These are phyloP conservation scores for Mitragyna speciosa DNA, from an alignment of 257 asterid genomes.

Conservation along the genomic window DNA sequence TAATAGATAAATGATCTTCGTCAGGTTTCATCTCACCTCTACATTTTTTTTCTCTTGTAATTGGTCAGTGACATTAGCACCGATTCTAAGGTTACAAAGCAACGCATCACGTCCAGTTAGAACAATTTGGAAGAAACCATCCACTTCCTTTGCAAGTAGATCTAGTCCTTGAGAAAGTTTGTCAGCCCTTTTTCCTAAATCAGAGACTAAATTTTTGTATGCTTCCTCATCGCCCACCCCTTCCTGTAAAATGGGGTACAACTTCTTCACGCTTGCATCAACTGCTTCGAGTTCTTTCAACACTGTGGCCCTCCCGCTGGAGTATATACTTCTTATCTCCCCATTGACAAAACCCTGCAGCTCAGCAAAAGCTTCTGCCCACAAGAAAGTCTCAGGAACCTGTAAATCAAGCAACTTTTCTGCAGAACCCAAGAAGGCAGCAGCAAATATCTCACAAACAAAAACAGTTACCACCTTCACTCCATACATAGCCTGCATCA, in stretches of 20 bases:
- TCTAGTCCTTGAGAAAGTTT: conserved; percentile 60
- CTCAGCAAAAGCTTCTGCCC: conserved; percentile 62
- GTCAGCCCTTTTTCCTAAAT: conserved; percentile 44
- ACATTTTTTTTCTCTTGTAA: conserved; percentile 28
- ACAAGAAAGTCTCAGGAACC: conserved; percentile 43
- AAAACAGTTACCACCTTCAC: conserved; percentile 64
- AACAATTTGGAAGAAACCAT: conserved; percentile 68
- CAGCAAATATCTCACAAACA: conserved; percentile 64
- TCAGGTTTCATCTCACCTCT: conserved; percentile 47
- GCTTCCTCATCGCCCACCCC: conserved; percentile 43
- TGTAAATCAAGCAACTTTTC: conserved; percentile 55
- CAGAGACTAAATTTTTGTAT: conserved; percentile 33
- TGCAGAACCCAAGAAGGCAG: conserved; percentile 68
- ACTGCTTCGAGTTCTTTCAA: conserved; percentile 76
- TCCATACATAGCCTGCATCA: conserved; percentile 88
- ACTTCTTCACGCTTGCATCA: conserved; percentile 53
- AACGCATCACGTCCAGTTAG: conserved; percentile 70
- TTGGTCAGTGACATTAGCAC: conserved; percentile 31
- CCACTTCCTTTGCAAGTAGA: conserved; percentile 66
- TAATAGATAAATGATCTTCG: conserved; percentile 22
- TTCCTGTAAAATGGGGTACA: conserved; percentile 54
- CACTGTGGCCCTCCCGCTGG: conserved; percentile 41
- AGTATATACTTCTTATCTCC: conserved; percentile 46
- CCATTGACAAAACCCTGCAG: conserved; percentile 52
- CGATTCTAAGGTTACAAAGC: conserved; percentile 70